Base-by-base conservation (phyloP, 192 early-diverging fungal species). In the Pilobolus umbonatus region DNA sequence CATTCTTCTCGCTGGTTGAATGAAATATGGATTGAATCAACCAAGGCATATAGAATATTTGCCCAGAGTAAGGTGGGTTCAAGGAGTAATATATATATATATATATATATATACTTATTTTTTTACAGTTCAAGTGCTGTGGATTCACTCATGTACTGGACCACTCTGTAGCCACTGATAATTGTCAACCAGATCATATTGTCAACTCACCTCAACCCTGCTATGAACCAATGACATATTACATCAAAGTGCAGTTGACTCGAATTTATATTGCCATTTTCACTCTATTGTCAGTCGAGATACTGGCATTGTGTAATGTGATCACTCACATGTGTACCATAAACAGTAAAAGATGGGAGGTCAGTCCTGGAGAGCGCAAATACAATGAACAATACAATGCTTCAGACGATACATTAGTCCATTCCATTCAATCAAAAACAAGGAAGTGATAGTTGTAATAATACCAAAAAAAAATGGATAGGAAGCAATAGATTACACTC, bases 91-190 rank as follows among this genome's bases (percentile, higher is more conserved):
- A 51, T 19, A 49, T 28, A 0, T 49, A 10, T 49, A 26, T 49
- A 31, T 51, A 28, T 31, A n/a, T 51, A 3, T 51, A 25, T 29
- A 17, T 55, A 1, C 28, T 19, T 26, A 28, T 25, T 46, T 30
- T n/a, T 30, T 58, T 12, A 10, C 46, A 59, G 57, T 59, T 59
- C 35, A 15, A 47, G 17, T 59, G 57, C 45, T 59, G 57, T 47
- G 57, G 57, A 8, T 59, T 48, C 31, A 30, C 57, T 35, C 45
- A 59, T 59, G 24, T 32, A 17, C 26, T 59, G 26, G 57, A 59
- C 35, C 57, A 47, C 25, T 32, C 45, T 48, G 34, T 59, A 24
- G 14, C 44, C 36, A 59, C 44, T 14, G 19, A 28, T 11, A 59
- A 30, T 39, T 59, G 57, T 26, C 21, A 19, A 5, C 32, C 19